phyloP scores from a whole-genome alignment of 495 filamentous ascomycete genomes.

The Penicillium mononematosum region DNA sequence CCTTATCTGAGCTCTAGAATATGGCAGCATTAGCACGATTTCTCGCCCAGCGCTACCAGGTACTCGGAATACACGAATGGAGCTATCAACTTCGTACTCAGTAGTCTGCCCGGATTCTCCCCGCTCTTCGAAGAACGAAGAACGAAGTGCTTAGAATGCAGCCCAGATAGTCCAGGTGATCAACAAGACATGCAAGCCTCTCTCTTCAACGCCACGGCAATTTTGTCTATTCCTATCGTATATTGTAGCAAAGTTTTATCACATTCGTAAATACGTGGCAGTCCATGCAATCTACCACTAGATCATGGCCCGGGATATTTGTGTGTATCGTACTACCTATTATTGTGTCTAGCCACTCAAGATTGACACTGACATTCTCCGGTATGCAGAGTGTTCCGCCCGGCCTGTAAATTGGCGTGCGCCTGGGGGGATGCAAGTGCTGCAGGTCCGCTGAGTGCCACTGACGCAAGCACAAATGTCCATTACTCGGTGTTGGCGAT shows the following conservation, averaged over 20 bases:
- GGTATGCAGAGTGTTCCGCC: constrained; percentile 6
- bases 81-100: constrained; percentile 22
- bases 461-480: constrained; percentile 7
- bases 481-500: neutral
- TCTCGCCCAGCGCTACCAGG: constrained; percentile 10
- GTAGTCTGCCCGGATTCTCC: constrained; percentile 21
- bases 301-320: neutral
- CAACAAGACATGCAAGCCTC: constrained; percentile 22
- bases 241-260: constrained; percentile 1
- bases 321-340: neutral
- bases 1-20: constrained; percentile 8
- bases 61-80: constrained; percentile 9
- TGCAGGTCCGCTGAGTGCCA: constrained; percentile 5
- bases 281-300: constrained; percentile 1
- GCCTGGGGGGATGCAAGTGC: neutral
- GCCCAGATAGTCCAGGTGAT: constrained; percentile 4
- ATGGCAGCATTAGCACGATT: constrained; percentile 21
- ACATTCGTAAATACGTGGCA: neutral
- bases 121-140: constrained; percentile 1
- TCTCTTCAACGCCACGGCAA: constrained; percentile 3
- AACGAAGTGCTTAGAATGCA: neutral
- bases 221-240: neutral
- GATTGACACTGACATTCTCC: constrained; percentile 8
- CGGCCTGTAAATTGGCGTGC: neutral
- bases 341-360: neutral